Base-by-base conservation (phyloP, 805 yeast species). In the Blastobotrys robertii region DNA sequence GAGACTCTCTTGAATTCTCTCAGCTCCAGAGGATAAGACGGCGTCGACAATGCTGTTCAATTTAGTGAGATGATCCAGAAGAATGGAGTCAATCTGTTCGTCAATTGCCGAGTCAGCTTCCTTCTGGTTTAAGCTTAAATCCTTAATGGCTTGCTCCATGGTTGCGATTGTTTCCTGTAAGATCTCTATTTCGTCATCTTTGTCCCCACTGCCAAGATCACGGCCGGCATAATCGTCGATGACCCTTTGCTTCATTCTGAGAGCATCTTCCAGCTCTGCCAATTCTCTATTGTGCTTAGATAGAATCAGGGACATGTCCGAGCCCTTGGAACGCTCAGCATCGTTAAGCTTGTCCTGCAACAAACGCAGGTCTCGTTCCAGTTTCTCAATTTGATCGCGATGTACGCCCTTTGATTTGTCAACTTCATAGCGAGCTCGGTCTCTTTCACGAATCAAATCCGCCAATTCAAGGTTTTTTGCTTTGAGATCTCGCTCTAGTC, bases 381-480 rank as follows among this genome's bases (percentile, higher is more conserved):
- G 67, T 48, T 66, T 70, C 51, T 81, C 90, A 46, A 77, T 71
- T 50, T 81, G 84, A 46, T 68, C 76, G 43, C 74, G 78, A 50
- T 79, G 79, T 34, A 74, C 67, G 8, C 84, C 87, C 51, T 72
- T 76, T 8, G 73, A 57, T 50, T 84, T 73, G 49, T 84, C 95
- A 34, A 85, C 64, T 46, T 86, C 95, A 51, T 86, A 68, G 55
- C 90, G 73, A 1, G 95, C 94, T 38, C 94, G 73, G 57, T 86
- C 96, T 45, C 96, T 76, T 58, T 86, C 95, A 48, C 92, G 74
- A 44, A 87, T 87, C 53, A 86, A 70, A 53, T 85, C 95, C 1
- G 95, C 95, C 47, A 86, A 70, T 62, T 86, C 95, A 36, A 86
- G 71, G 58, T 84, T 86, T 63, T 87, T 87, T 10, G 88, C 73